phyloP scores from a whole-genome alignment of 495 filamentous ascomycete genomes.

The Aspergillus asperescens region DNA sequence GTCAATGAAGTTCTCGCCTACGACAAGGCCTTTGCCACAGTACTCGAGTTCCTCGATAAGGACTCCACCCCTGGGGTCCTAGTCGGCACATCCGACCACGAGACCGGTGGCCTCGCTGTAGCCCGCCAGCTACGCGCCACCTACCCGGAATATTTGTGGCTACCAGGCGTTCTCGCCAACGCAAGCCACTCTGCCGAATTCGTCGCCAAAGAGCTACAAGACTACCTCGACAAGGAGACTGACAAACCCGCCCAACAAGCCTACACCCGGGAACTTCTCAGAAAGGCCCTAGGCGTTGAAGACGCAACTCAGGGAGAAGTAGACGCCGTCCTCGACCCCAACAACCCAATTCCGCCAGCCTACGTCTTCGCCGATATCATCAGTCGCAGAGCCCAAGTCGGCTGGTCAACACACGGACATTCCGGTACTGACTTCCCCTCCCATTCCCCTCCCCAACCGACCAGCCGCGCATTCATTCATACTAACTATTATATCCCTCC shows the following conservation, averaged over 20 bases:
- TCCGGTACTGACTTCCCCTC: too few relatives aligned
- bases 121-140: conserved; percentile 64
- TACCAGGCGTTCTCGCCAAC: conserved; percentile 72
- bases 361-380: conserved; percentile 79
- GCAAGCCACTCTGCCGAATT: conserved; percentile 74
- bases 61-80: conserved; percentile 70
- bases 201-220: conserved; percentile 52
- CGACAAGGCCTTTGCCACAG: conserved; percentile 75
- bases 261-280: conserved; percentile 60
- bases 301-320: conserved; percentile 72
- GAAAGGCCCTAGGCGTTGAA: conserved; percentile 64
- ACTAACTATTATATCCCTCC: conserved; percentile 15
- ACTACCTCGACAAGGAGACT: conserved; percentile 43
- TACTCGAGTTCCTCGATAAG: conserved; percentile 76
- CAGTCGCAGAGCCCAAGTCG: conserved; percentile 78
- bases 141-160: conserved; percentile 83
- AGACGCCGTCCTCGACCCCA: conserved; percentile 49
- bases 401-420: conserved; percentile 90
- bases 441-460: neutral
- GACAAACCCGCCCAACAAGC: conserved; percentile 23
- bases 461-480: neutral
- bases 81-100: conserved; percentile 88
- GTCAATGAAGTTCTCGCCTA: conserved; percentile 92
- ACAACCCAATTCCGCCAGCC: conserved; percentile 39
- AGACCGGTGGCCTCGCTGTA: conserved; percentile 81